Base-by-base conservation (phyloP, 176 grass and related monocot species). In the Lolium perenne region DNA sequence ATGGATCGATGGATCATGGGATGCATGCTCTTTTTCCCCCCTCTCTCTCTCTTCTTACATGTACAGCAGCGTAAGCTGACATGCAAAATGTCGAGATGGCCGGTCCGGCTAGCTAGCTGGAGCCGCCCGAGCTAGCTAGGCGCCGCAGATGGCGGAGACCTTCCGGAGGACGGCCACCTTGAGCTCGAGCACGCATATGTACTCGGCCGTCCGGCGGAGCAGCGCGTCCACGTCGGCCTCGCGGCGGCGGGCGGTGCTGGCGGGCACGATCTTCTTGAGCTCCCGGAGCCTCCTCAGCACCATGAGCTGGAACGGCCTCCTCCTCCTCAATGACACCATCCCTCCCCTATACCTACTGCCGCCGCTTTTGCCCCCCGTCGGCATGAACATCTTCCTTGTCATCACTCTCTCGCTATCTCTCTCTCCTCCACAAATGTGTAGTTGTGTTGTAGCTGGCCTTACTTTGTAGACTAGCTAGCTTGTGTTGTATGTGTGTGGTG, bases 251-350 rank as follows among this genome's bases (percentile, higher is more conserved):
- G 74, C 63, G 75, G 43, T 13, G 23, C 61, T 65, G 18, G 51
- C 71, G 0, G 90, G 90, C 55, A 91, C 82, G 35, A 91, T 91
- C 86, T 88, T 91, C 86, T 88, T 91, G 21, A 91, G 82, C 77
- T 91, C 86, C 62, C 86, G 76, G 57, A 91, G 82, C 48, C 86
- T 76, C 78, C 82, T 70, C 73, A 88, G 86, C 78, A 91, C 86
- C 90, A 91, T 54, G 38, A 88, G 77, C 78, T 88, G 81, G 60
- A 91, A 88, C 17, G 82, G 86, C 83, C 83, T 46, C 71, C 79
- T 46, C 86, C 82, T 71, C 71, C 86, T 88, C 35, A 88, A 74
- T 32, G 81, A 71, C 38, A 91, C 82, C 82, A 88, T 85, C 35
- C 77, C 78, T 78, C 72, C 60, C 29, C 61, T 77, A 51, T 61